Evolutionary conservation across 345 rosid species (phyloP).

Genomic region (Gossypium anomalum): DNA sequence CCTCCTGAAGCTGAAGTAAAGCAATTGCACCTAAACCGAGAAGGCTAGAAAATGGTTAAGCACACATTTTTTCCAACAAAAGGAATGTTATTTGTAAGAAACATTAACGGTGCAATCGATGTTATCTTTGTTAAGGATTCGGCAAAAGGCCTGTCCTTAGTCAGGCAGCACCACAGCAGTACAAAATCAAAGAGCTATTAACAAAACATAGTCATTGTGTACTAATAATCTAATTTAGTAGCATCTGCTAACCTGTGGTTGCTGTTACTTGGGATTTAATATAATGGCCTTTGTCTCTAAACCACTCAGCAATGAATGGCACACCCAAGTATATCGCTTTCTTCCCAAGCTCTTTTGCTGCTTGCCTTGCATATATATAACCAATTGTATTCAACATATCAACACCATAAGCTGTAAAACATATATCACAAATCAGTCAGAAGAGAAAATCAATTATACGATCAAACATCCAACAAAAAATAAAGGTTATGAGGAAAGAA

Average conservation of each 20-base stretch:
- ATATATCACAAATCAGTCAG: constrained; percentile 13
- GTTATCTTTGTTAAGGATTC: constrained; percentile 4
- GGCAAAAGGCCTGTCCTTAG: background rate
- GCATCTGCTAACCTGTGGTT: constrained; percentile 69
- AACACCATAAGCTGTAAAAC: constrained; percentile 78
- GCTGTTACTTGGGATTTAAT: constrained; percentile 98
- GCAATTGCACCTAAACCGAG: constrained; percentile 79
- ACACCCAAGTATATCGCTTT: constrained; percentile 78
- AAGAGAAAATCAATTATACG: background rate
- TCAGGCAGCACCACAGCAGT: background rate
- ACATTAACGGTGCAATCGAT: background rate
- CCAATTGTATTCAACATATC: constrained; percentile 91
- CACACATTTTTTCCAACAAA: background rate
- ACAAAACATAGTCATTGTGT: background rate
- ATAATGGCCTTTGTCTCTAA: constrained; percentile 89
- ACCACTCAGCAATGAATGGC: constrained; percentile 97
- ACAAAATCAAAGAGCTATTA: constrained; percentile 7
- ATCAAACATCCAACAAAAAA: background rate
- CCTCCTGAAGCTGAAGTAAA: constrained; percentile 94
- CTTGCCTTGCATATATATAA: constrained; percentile 85
- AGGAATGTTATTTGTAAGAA: background rate
- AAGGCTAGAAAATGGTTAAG: background rate
- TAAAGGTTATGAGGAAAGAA: background rate
- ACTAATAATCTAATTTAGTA: constrained; percentile 13
- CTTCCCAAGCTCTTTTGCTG: constrained; percentile 96